Base-by-base conservation (phyloP, 2,329 filamentous ascomycete genomes). In the Fusarium miscanthi region DNA sequence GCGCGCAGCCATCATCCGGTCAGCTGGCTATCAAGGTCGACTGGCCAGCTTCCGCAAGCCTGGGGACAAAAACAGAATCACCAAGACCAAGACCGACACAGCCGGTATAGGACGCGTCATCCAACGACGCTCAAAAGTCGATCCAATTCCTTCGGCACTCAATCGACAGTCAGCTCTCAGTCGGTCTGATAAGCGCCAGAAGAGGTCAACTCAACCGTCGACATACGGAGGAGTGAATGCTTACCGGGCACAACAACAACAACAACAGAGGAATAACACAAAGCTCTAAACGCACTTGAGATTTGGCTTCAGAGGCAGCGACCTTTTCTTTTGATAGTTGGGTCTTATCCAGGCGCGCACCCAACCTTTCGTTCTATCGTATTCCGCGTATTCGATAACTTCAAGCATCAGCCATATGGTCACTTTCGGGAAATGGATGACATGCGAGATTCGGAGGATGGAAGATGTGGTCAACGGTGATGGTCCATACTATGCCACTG, bases 201-300 rank as follows among this genome's bases (percentile, higher is more conserved):
- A 68, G 27, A 59, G 57, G 45, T 16, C 31, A n/a, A 6, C 65
- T 23, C 66, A 64, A 5, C 38, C 70, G 17, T 56, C 67, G 3
- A 51, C 54, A 3, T 80, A 78, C 21, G 66, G 64, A 14, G 79
- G 78, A 7, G 74, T 80, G 2, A 80, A 80, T 45, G 74, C 66
- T 10, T 80, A 66, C 38, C 64, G 77, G 42, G 71, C 72, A 16
- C 59, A 72, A 45, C 56, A 70, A 16, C 59, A 70, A 16, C 59
- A 70, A 8, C 21, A 37, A 5, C 33, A 21, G n/a, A 37, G 62
- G 12, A 35, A 37, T 4, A 25, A 37, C 11, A 9, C 30, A 5
- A n/a, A 40, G 14, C 31, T 45, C 8, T 67, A 13, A 38, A 17
- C 3, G 5, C 11, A 7, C 8, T 25, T n/a, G 14, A 8, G 17